Conservation (phyloP, 1,284 basidiomycete genomes). For the Microbotryum silenes-acaulis region DNA sequence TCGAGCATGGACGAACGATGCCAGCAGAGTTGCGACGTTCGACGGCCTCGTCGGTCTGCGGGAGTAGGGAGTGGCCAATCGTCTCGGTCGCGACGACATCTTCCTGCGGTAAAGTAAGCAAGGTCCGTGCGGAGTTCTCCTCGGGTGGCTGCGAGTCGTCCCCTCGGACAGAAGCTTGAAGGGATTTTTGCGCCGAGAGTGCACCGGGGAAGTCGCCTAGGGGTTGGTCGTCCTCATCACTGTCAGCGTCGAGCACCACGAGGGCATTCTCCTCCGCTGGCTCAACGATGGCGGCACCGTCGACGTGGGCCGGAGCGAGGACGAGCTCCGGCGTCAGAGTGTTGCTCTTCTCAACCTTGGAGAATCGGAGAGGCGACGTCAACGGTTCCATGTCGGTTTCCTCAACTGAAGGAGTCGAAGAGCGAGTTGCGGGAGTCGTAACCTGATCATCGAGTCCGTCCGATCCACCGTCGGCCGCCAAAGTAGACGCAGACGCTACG, state of each 20-base stretch:
- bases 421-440: constrained; percentile 1
- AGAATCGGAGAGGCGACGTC: constrained; percentile 4
- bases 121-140: constrained; percentile 40
- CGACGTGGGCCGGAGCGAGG: not conserved
- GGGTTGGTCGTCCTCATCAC: constrained; percentile 55
- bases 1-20: constrained; percentile 16
- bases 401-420: constrained; percentile 2
- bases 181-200: constrained; percentile 64
- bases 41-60: constrained; percentile 26
- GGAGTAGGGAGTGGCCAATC: constrained; percentile 23
- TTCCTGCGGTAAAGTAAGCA: not conserved
- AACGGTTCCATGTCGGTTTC: not conserved
- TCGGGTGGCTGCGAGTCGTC: constrained; percentile 59
- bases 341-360: not conserved
- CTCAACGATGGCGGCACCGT: not conserved
- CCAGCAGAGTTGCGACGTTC: constrained; percentile 9
- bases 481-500: not conserved
- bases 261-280: constrained; percentile 3
- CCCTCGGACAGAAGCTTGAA: constrained; percentile 41
- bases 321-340: constrained; percentile 1
- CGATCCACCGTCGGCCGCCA: not conserved
- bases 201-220: constrained; percentile 67
- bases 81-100: constrained; percentile 1
- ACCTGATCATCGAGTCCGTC: not conserved
- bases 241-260: not conserved